These are phyloP conservation scores for Microstroma glucosiphilum DNA, from an alignment of 1,284 basidiomycete genomes.

Conservation along the genomic window DNA sequence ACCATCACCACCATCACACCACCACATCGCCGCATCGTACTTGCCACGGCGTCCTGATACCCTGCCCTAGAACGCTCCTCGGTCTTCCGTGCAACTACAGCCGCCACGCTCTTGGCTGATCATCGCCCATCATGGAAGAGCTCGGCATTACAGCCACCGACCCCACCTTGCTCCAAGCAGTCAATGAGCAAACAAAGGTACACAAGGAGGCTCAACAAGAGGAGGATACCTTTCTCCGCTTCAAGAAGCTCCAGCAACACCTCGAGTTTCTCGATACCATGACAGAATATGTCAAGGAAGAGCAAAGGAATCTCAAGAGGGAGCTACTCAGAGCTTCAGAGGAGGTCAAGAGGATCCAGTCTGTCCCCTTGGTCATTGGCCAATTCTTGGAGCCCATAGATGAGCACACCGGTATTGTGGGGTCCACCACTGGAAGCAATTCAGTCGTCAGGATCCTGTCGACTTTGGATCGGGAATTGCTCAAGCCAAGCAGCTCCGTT, in stretches of 20 bases:
- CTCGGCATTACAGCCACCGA: constrained; percentile 41
- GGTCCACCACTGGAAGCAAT: constrained; percentile 94
- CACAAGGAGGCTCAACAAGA: constrained; percentile 38
- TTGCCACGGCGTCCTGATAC: too few relatives aligned
- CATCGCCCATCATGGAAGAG: constrained; percentile 38
- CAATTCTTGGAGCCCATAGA: constrained; percentile 99
- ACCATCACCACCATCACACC: too few relatives aligned
- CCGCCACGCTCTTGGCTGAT: too few relatives aligned
- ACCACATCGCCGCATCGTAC: too few relatives aligned
- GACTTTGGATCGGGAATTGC: constrained; percentile 90
- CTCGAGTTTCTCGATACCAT: constrained; percentile 50
- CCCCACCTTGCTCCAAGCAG: constrained; percentile 37
- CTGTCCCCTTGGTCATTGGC: constrained; percentile 97
- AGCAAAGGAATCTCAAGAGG: constrained; percentile 93
- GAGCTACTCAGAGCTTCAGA: constrained; percentile 97
- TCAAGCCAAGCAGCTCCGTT: constrained; percentile 94
- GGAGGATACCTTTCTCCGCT: constrained; percentile 45
- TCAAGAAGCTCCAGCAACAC: constrained; percentile 50
- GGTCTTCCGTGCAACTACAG: too few relatives aligned
- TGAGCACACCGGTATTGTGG: constrained; percentile 93
- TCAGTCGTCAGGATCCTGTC: constrained; percentile 97
- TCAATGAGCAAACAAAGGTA: constrained; percentile 37
- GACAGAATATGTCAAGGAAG: constrained; percentile 88
- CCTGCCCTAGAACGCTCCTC: too few relatives aligned
- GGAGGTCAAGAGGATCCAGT: constrained; percentile 98